Percentiles rank a stretch among this genome's conserved stretches.
Conservation (phyloP, 495 filamentous ascomycete species). For the Podospora comata region DNA sequence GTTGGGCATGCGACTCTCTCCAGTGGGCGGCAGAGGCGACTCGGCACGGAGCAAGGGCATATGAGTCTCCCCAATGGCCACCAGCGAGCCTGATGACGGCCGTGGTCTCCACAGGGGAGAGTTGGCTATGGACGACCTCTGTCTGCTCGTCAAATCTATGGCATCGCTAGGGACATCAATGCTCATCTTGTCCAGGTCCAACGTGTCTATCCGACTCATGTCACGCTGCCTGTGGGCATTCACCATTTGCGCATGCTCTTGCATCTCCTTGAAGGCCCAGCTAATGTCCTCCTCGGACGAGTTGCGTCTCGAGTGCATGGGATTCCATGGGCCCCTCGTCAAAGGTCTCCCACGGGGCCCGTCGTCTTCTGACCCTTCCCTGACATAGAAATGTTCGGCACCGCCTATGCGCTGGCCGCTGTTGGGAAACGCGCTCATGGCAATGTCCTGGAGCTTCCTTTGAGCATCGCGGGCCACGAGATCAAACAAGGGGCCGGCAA, state of each 20-base stretch:
- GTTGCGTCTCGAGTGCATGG: slow-evolving; percentile 39
- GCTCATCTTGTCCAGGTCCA: slow-evolving; percentile 44
- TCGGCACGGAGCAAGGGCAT: slow-evolving; percentile 40
- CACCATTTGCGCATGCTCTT: slow-evolving; percentile 43
- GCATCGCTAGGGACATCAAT: slow-evolving; percentile 42
- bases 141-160: slow-evolving; percentile 37
- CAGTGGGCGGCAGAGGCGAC: slow-evolving; percentile 38
- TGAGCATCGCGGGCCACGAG: slow-evolving; percentile 74
- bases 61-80: slow-evolving; percentile 37
- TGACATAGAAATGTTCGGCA: slow-evolving; percentile 54
- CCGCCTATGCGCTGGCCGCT: slow-evolving; percentile 44
- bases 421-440: slow-evolving; percentile 51
- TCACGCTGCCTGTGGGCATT: slow-evolving; percentile 15
- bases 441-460: slow-evolving; percentile 55
- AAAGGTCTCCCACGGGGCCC: slow-evolving; percentile 29
- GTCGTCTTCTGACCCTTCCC: slow-evolving; percentile 50
- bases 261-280: slow-evolving; percentile 53
- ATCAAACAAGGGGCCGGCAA: slow-evolving; percentile 70
- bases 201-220: slow-evolving; percentile 31
- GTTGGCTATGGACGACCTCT: slow-evolving; percentile 33
- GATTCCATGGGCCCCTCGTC: slow-evolving; percentile 38
- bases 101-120: slow-evolving; percentile 31
- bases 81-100: slow-evolving; percentile 23
- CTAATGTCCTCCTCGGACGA: slow-evolving; percentile 46
- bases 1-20: slow-evolving; percentile 33